These are phyloP conservation scores for Pulveroboletus frians DNA, from an alignment of 768 basidiomycete species.

Conservation along the genomic window DNA sequence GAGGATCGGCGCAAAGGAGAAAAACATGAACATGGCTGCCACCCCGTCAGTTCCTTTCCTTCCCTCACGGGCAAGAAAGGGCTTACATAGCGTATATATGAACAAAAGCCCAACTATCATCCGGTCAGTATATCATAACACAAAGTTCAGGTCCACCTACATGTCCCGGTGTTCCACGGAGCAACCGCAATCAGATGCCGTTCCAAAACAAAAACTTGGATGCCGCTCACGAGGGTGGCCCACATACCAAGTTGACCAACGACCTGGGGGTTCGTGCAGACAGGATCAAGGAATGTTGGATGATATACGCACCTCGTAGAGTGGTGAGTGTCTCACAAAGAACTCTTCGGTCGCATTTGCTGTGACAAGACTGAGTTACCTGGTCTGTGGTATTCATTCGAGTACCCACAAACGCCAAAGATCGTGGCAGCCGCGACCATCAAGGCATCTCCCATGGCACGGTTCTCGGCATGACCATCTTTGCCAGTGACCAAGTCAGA, in stretches of 20 bases:
- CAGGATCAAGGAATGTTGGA: background rate
- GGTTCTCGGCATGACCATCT: constrained; percentile 56
- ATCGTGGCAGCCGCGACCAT: constrained; percentile 83
- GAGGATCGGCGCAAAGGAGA: constrained; percentile 76
- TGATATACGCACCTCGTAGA: constrained; percentile 56
- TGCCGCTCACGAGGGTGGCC: constrained; percentile 69
- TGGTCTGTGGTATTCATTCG: background rate
- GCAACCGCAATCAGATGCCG: constrained; percentile 55
- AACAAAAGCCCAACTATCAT: constrained; percentile 43
- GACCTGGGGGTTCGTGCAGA: constrained; percentile 38
- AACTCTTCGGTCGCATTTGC: constrained; percentile 88
- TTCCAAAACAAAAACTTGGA: constrained; percentile 71
- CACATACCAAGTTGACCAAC: constrained; percentile 84
- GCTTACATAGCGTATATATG: constrained; percentile 39
- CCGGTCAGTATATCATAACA: constrained; percentile 33
- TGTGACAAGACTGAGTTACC: constrained; percentile 26
- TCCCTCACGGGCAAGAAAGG: background rate
- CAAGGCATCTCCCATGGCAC: constrained; percentile 74
- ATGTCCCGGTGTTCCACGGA: constrained; percentile 66
- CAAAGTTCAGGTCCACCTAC: constrained; percentile 35
- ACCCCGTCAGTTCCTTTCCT: background rate
- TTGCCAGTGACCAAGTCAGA: constrained; percentile 75
- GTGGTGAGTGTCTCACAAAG: constrained; percentile 70
- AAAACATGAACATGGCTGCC: constrained; percentile 70
- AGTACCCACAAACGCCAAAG: constrained; percentile 71